Evolutionary conservation across 1,284 basidiomycete genomes (phyloP), one percentile per base, ranked within the genome.

Genomic region (Afroboletus lepidellus): DNA sequence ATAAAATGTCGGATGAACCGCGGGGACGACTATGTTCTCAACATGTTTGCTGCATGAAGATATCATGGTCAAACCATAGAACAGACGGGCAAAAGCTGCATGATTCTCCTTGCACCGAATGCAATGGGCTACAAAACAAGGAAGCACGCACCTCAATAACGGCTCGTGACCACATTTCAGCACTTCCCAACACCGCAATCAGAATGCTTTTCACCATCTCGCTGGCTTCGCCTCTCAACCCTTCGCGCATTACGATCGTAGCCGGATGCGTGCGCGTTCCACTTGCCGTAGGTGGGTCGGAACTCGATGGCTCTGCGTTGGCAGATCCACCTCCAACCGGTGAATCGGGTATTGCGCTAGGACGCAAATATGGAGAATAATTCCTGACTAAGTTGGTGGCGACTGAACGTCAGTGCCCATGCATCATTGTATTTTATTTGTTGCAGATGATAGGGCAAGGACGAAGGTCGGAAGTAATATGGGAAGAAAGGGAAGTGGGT

Each of bases 371-470:
- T 20, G 90, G 91, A 44, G 90, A 90, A 69, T 93, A 93, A 69
- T 93, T 93, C 77, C 80, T 81, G 77, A 92, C 90, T 90, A 93
- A 74, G 81, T 92, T 92, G 65, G 76, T 79, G 72, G 80, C 79
- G 81, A 93, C 90, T 93, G 75, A 85, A 75, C 86, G 85, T 84
- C 79, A 66, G 64, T 77, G 69, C 71, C 69, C 62, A 58, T 56
- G 44, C 52, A 55, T 56, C 46, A 60, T 60, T 53, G 60, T 52
- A 55, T 55, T 60, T 59, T 56, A 64, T 56, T 50, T 23, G 50
- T 57, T 48, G 57, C 53, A 48, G 57, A 55, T 54, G 54, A 34
- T 57, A 55, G 60, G 59, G 54, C 61, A 51, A n/a, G 54, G 51
- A 42, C 54, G 55, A 53, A 67, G 66, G 65, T 57, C 33, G 50